phyloP scores from a whole-genome alignment of 78 protist species.

The Dictyostelium firmibasis region DNA sequence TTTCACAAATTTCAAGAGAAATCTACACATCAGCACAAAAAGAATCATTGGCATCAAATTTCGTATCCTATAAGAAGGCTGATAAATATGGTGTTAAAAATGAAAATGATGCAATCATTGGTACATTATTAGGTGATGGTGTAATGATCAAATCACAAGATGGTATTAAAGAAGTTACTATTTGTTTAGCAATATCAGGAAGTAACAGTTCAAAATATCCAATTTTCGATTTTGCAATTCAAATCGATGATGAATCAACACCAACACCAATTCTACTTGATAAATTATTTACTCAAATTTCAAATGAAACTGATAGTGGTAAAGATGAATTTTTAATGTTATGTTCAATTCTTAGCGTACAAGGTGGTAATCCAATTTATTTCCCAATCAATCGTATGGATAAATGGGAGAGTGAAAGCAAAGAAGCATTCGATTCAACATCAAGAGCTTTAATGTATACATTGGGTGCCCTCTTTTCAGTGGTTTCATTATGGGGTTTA shows the following conservation, averaged over 20 bases:
- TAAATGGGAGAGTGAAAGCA: too few relatives aligned
- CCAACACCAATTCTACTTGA: neutral
- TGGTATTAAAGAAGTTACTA: neutral
- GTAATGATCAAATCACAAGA: slow-evolving; percentile 11
- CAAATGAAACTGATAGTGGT: too few relatives aligned
- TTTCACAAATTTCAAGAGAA: neutral
- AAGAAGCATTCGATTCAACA: too few relatives aligned
- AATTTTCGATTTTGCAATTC: neutral
- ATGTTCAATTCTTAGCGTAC: too few relatives aligned
- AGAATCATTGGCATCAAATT: neutral
- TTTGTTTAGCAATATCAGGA: neutral
- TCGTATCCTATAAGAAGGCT: slow-evolving; percentile 28
- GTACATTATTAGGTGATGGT: slow-evolving; percentile 25
- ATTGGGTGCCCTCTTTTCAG: too few relatives aligned
- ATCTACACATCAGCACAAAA: neutral
- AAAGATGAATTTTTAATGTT: neutral
- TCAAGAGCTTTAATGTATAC: too few relatives aligned
- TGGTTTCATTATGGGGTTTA: too few relatives aligned
- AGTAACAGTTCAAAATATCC: neutral
- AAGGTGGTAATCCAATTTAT: too few relatives aligned
- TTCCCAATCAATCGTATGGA: too few relatives aligned
- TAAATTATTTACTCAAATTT: too few relatives aligned
- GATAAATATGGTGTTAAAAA: slow-evolving; percentile 3
- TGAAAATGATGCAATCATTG: slow-evolving; percentile 3
- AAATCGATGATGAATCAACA: neutral